These are phyloP conservation scores for Schizopora paradoxa DNA, from an alignment of 1,284 basidiomycete species.

Conservation along the genomic window DNA sequence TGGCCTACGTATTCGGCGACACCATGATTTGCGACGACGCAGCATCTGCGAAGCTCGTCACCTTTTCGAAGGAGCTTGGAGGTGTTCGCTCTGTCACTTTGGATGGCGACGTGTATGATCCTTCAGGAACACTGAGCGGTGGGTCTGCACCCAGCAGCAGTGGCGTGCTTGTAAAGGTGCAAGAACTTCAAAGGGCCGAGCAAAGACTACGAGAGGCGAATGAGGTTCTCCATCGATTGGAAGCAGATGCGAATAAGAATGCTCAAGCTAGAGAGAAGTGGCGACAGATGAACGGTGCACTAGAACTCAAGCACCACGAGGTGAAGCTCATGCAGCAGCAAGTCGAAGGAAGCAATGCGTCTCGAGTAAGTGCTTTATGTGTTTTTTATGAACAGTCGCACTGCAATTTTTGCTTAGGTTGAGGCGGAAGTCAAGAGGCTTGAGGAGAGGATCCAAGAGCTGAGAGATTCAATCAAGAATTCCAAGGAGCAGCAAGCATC, in stretches of 20 bases:
- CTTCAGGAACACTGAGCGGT: conserved; percentile 89
- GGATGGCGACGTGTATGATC: conserved; percentile 96
- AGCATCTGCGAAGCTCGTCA: conserved; percentile 83
- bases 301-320: conserved; percentile 90
- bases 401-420: conserved; percentile 48
- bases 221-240: conserved; percentile 47
- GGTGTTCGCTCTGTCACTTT: conserved; percentile 85
- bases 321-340: conserved; percentile 81
- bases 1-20: conserved; percentile 93
- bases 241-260: conserved; percentile 51
- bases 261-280: conserved; percentile 64
- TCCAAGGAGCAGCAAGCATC: conserved; percentile 75
- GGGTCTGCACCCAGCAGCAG: conserved; percentile 79
- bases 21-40: conserved; percentile 91
- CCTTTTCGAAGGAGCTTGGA: conserved; percentile 69
- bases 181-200: conserved; percentile 69
- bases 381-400: background rate
- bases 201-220: conserved; percentile 50
- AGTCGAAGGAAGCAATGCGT: conserved; percentile 84
- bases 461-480: conserved; percentile 59
- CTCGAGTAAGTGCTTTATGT: conserved; percentile 53
- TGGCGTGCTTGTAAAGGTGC: conserved; percentile 80
- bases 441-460: conserved; percentile 61
- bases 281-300: conserved; percentile 60
- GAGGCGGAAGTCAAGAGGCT: conserved; percentile 75